Conservation (phyloP, 2,329 filamentous ascomycete species). For the Colletotrichum sp. region DNA sequence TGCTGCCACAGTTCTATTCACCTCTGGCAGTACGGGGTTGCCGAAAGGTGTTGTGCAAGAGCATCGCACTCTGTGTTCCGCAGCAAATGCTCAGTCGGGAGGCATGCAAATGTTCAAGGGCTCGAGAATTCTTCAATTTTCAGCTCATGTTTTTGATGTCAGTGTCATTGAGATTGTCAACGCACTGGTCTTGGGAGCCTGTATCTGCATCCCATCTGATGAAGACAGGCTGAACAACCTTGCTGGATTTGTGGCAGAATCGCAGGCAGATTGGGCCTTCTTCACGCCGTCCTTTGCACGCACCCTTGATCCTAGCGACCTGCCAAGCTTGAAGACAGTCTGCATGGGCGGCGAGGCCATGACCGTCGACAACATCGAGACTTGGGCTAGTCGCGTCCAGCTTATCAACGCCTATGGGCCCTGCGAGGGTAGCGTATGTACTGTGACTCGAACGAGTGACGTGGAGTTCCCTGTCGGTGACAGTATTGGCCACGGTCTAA, state of each 20-base stretch:
- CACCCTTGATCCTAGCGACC: neutral
- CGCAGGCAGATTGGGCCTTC: slow-evolving; percentile 8
- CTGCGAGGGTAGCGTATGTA: slow-evolving; percentile 17
- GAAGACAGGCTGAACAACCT: slow-evolving; percentile 37
- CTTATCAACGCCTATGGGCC: slow-evolving; percentile 13
- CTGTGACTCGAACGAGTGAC: neutral
- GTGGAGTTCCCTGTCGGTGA: neutral
- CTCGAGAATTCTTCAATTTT: slow-evolving; percentile 23
- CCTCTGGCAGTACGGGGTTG: slow-evolving; percentile 56
- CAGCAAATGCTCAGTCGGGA: slow-evolving; percentile 4
- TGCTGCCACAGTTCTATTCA: slow-evolving; percentile 50
- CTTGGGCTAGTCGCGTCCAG: neutral
- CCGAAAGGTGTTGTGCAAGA: slow-evolving; percentile 55
- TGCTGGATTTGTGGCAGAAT: neutral
- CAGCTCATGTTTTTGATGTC: slow-evolving; percentile 41
- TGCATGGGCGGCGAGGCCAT: slow-evolving; percentile 12
- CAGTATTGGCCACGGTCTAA: slow-evolving; percentile 2
- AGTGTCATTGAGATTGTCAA: slow-evolving; percentile 41
- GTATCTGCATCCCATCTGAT: slow-evolving; percentile 42
- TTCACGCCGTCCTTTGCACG: slow-evolving; percentile 13
- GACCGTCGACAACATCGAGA: neutral
- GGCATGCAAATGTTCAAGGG: neutral
- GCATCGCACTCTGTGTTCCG: slow-evolving; percentile 29
- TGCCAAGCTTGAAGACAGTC: slow-evolving; percentile 3
- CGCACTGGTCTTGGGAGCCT: slow-evolving; percentile 40